Evolutionary conservation across 2,329 filamentous ascomycete genomes (phyloP).

Genomic region (Arthrobotrys sinensis): DNA sequence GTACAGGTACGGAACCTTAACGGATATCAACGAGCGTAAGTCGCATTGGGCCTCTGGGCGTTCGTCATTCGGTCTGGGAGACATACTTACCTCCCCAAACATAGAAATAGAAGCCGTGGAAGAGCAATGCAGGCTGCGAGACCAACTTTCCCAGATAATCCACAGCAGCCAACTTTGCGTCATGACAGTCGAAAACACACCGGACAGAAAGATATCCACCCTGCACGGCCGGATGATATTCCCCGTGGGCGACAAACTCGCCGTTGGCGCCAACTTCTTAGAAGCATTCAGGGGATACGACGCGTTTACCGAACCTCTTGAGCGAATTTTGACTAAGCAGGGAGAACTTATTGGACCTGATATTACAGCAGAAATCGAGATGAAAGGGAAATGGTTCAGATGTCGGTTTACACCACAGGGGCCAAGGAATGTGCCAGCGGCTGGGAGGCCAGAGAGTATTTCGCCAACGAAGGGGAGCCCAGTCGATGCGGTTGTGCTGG

Average conservation of each 20-base stretch:
- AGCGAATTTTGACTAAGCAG: conserved; percentile 47
- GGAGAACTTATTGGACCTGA: conserved; percentile 48
- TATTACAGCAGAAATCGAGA: conserved; percentile 50
- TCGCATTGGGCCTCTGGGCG: background rate
- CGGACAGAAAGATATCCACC: conserved; percentile 49
- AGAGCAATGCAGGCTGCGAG: conserved; percentile 39
- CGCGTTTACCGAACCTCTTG: conserved; percentile 49
- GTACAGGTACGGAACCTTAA: conserved; percentile 57
- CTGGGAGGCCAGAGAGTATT: conserved; percentile 37
- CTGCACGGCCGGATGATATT: conserved; percentile 56
- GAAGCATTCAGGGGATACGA: conserved; percentile 51
- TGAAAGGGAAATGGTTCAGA: conserved; percentile 57
- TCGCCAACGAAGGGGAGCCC: conserved; percentile 40
- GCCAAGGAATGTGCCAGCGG: conserved; percentile 25
- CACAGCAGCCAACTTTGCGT: conserved; percentile 49
- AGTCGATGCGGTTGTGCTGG: conserved; percentile 46
- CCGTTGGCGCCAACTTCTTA: conserved; percentile 51
- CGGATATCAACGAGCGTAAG: conserved; percentile 58
- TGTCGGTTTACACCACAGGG: conserved; percentile 43
- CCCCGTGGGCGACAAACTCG: conserved; percentile 50
- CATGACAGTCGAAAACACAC: conserved; percentile 59
- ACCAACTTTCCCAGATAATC: conserved; percentile 50
- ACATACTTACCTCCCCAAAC: conserved; percentile 3
- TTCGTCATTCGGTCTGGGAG: background rate
- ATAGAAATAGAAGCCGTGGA: conserved; percentile 59